Percentiles rank a stretch among this genome's conserved stretches.
Conservation (phyloP, 2,329 filamentous ascomycete genomes). For the Cordyceps militaris region DNA sequence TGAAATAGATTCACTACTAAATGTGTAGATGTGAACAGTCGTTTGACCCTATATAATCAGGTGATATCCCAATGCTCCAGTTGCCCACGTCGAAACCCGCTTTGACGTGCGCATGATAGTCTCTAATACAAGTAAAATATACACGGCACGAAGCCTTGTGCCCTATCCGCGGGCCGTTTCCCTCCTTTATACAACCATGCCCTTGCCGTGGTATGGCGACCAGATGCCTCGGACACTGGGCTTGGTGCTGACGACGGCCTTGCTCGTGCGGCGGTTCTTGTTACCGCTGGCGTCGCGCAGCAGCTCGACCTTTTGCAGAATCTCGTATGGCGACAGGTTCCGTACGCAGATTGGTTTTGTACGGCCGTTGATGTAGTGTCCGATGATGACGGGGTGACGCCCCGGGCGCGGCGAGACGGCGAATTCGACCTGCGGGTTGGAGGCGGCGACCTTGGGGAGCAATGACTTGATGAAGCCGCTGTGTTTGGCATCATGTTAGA, state of each 20-base stretch:
- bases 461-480: slow-evolving; percentile 75
- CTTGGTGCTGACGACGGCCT: slow-evolving; percentile 58
- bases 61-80: slow-evolving; percentile 10
- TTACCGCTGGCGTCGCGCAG: slow-evolving; percentile 69
- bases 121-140: slow-evolving; percentile 10
- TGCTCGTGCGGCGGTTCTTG: slow-evolving; percentile 58
- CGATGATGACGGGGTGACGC: slow-evolving; percentile 82
- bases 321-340: slow-evolving; percentile 73
- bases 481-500: slow-evolving; percentile 20
- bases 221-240: slow-evolving; percentile 63
- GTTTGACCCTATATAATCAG: slow-evolving; percentile 9
- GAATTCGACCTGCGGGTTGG: slow-evolving; percentile 86
- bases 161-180: not conserved
- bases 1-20: slow-evolving; percentile 6
- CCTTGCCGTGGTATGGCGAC: slow-evolving; percentile 61
- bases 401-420: slow-evolving; percentile 82
- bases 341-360: slow-evolving; percentile 82
- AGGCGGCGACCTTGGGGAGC: slow-evolving; percentile 69
- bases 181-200: slow-evolving; percentile 41
- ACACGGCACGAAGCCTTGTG: slow-evolving; percentile 8
- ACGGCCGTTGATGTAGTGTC: slow-evolving; percentile 86
- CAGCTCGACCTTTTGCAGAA: slow-evolving; percentile 71
- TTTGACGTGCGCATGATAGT: slow-evolving; percentile 2
- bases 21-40: slow-evolving; percentile 9
- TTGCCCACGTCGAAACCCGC: slow-evolving; percentile 8